phyloP scores from a whole-genome alignment of 2,329 filamentous ascomycete species.

The Colletotrichum sp. region DNA sequence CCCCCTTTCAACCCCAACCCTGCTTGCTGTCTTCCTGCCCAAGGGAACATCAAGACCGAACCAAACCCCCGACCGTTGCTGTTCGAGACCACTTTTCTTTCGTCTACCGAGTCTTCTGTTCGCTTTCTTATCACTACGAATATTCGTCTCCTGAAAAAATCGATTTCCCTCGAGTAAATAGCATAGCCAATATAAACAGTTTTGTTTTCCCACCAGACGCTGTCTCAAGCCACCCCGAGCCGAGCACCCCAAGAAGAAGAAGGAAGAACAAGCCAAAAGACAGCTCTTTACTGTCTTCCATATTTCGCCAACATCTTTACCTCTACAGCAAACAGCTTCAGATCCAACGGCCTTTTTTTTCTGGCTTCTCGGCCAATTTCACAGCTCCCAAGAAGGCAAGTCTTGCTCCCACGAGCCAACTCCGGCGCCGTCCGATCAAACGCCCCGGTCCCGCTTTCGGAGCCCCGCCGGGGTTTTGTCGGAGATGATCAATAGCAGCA shows the following conservation, averaged over 20 bases:
- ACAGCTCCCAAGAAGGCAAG: background rate
- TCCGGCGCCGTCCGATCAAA: background rate
- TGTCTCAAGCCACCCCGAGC: constrained; percentile 1
- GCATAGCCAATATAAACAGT: constrained; percentile 21
- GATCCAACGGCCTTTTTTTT: background rate
- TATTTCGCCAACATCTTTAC: constrained; percentile 1
- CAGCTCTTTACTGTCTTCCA: background rate
- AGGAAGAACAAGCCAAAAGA: background rate
- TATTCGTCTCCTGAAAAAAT: background rate
- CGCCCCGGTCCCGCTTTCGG: background rate
- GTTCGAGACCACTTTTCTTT: background rate
- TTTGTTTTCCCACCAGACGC: constrained; percentile 4
- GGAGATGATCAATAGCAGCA: background rate
- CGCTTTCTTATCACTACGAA: background rate
- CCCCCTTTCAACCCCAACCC: background rate
- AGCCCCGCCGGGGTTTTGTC: constrained; percentile 15
- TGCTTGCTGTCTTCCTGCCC: constrained; percentile 15
- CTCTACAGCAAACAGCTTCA: constrained; percentile 6
- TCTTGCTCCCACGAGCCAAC: background rate
- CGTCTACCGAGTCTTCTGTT: constrained; percentile 1
- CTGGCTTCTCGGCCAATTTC: background rate
- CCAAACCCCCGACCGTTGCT: background rate
- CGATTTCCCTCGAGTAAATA: constrained; percentile 5
- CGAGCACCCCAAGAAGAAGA: background rate
- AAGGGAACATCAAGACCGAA: constrained; percentile 11